Percentiles rank a stretch among this genome's conserved stretches.
These are phyloP conservation scores for Apiotrichum akiyoshidainum DNA, from an alignment of 1,284 basidiomycete genomes.

Conservation along the genomic window DNA sequence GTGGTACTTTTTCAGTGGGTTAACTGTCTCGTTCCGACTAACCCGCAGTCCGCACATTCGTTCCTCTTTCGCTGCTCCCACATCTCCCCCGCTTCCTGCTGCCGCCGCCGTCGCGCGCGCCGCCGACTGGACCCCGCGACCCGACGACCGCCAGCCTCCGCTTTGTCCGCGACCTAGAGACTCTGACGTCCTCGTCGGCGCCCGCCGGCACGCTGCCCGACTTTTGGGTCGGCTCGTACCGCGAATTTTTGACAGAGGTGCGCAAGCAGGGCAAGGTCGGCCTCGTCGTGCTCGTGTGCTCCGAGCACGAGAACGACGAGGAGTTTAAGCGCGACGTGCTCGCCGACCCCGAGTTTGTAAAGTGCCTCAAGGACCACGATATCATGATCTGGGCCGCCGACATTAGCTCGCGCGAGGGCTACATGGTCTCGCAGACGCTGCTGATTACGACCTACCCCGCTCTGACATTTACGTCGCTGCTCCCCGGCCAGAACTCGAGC, in stretches of 20 bases:
- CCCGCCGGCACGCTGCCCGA: slow-evolving; percentile 59
- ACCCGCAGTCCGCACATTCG: slow-evolving; percentile 40
- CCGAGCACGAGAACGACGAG: slow-evolving; percentile 82
- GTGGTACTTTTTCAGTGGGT: slow-evolving; percentile 50
- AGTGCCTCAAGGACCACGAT: slow-evolving; percentile 63
- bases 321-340: slow-evolving; percentile 84
- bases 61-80: slow-evolving; percentile 45
- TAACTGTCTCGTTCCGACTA: neutral
- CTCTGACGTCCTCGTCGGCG: slow-evolving; percentile 33
- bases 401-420: slow-evolving; percentile 73
- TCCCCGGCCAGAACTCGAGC: slow-evolving; percentile 58
- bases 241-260: slow-evolving; percentile 68
- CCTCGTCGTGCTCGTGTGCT: slow-evolving; percentile 79
- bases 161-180: slow-evolving; percentile 44
- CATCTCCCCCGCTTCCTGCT: slow-evolving; percentile 46
- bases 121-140: slow-evolving; percentile 27
- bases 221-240: slow-evolving; percentile 78
- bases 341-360: slow-evolving; percentile 67
- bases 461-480: slow-evolving; percentile 81
- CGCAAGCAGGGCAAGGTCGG: slow-evolving; percentile 70
- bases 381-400: slow-evolving; percentile 82
- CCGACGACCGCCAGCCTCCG: slow-evolving; percentile 34
- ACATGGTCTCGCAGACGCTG: slow-evolving; percentile 79
- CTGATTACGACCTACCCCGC: slow-evolving; percentile 89
- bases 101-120: slow-evolving; percentile 32